Percentiles rank a stretch among this genome's conserved stretches.
Evolutionary conservation across 176 grass and related monocot genomes (phyloP).

Genomic region (Puccinellia tenuiflora): DNA sequence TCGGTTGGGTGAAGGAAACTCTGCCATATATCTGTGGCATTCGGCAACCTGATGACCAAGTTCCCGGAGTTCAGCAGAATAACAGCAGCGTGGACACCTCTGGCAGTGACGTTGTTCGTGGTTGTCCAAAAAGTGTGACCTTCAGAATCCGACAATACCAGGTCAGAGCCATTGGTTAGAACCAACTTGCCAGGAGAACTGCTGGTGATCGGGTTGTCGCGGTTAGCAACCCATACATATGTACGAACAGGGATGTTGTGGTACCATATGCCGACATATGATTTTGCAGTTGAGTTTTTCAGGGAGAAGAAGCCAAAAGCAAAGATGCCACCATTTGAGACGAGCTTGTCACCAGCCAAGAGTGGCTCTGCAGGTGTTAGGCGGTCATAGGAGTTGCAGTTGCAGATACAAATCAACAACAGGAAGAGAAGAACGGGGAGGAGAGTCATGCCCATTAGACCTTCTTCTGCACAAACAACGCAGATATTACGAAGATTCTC

Average conservation of each 20-base stretch:
- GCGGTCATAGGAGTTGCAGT: constrained; percentile 25
- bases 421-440: not conserved
- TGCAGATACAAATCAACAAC: not conserved
- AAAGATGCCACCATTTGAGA: constrained; percentile 32
- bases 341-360: not conserved
- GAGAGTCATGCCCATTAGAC: not conserved
- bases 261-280: constrained; percentile 46
- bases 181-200: not conserved
- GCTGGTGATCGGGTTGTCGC: not conserved
- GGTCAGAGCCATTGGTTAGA: not conserved
- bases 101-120: not conserved
- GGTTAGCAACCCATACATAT: not conserved
- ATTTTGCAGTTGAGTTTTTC: not conserved
- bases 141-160: not conserved
- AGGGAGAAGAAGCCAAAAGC: constrained; percentile 49
- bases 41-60: constrained; percentile 13
- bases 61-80: constrained; percentile 21
- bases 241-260: constrained; percentile 1
- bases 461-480: not conserved
- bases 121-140: not conserved
- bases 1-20: constrained; percentile 29
- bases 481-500: not conserved
- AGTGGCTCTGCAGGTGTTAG: constrained; percentile 26
- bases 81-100: not conserved
- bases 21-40: constrained; percentile 26